Conservation (phyloP, 2,329 filamentous ascomycete genomes). For the Trichoderma atroviride region DNA sequence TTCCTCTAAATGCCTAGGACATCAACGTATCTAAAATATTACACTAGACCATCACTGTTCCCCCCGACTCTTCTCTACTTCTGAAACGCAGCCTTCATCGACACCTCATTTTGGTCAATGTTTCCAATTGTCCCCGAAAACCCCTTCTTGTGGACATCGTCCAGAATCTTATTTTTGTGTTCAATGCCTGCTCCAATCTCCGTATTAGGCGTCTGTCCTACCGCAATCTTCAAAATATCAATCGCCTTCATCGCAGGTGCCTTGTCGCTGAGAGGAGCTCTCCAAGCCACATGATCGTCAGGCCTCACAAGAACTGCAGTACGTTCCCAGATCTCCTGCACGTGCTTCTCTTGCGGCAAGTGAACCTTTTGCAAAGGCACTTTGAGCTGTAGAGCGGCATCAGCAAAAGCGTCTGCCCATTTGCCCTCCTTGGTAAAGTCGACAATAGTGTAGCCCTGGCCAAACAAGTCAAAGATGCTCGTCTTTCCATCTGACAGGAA, state of each 20-base stretch:
- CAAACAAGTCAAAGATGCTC: slow-evolving; percentile 20
- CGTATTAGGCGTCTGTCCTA: not conserved
- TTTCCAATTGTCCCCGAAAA: slow-evolving; percentile 12
- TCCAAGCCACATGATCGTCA: slow-evolving; percentile 8
- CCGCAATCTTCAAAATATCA: not conserved
- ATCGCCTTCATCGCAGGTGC: not conserved
- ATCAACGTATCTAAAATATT: no score
- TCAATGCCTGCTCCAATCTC: not conserved
- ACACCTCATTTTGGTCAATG: not conserved
- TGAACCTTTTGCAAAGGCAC: not conserved
- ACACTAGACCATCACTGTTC: not conserved
- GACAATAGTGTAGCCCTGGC: slow-evolving; percentile 4
- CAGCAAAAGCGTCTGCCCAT: not conserved
- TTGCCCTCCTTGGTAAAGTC: slow-evolving; percentile 5
- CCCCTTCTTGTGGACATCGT: not conserved
- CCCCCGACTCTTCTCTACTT: not conserved
- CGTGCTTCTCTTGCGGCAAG: not conserved
- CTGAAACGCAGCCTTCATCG: slow-evolving; percentile 11
- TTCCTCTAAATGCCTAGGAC: no score
- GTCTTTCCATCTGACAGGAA: slow-evolving; percentile 13
- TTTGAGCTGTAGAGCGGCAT: not conserved
- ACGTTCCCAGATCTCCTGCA: not conserved
- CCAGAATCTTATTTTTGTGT: not conserved
- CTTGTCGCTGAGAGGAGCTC: not conserved
- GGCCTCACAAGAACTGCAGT: not conserved